phyloP scores from a whole-genome alignment of 257 asterid species.

The Solanum medicagineum region DNA sequence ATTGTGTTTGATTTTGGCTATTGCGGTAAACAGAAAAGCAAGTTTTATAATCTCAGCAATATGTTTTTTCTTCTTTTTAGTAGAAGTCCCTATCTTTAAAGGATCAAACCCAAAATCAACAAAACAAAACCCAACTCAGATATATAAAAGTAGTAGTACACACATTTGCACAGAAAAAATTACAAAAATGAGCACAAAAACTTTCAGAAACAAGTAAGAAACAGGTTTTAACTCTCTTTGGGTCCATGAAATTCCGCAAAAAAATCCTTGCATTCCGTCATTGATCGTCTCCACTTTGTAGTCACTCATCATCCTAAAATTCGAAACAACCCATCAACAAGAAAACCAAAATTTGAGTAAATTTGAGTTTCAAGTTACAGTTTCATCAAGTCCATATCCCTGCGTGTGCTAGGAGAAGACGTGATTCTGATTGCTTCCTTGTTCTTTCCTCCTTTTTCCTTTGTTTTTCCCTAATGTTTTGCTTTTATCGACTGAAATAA shows the following conservation, averaged over 20 bases:
- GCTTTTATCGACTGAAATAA: conserved; percentile 1
- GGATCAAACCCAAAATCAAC: neutral
- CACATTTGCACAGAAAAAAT: neutral
- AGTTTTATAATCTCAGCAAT: neutral
- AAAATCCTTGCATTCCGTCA: conserved; percentile 77
- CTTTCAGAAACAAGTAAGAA: neutral
- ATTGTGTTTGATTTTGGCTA: neutral
- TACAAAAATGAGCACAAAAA: neutral
- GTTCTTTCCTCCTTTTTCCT: neutral
- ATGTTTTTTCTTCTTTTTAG: neutral
- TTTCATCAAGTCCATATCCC: conserved; percentile 93
- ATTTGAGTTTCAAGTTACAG: conserved; percentile 33
- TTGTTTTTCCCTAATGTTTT: neutral
- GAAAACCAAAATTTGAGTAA: neutral
- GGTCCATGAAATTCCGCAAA: conserved; percentile 81
- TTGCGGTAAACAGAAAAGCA: neutral
- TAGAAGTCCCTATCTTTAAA: neutral
- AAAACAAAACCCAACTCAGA: conserved; percentile 1
- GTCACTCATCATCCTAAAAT: conserved; percentile 79
- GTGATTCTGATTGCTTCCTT: conserved; percentile 14
- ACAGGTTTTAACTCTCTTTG: conserved; percentile 50
- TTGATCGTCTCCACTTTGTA: conserved; percentile 90
- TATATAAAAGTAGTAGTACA: neutral
- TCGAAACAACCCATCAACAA: neutral
- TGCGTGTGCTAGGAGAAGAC: conserved; percentile 82